Evolutionary conservation across 2,329 filamentous ascomycete species (phyloP).

Genomic region (Phyllosticta citrichinensis): DNA sequence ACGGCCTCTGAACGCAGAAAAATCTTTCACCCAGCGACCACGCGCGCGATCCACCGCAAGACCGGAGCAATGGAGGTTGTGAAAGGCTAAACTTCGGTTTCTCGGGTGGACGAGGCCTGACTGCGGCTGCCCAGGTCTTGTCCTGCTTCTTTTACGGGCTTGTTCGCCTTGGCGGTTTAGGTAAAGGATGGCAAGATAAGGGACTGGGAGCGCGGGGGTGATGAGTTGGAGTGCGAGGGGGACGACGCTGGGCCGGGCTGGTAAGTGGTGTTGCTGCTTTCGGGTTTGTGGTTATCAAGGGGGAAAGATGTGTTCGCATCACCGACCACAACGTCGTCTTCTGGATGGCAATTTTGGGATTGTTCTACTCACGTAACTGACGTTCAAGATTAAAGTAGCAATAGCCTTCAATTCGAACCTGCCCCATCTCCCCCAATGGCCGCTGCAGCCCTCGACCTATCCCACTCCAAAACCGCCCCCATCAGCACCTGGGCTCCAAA

Average conservation of each 20-base stretch:
- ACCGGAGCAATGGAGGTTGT: background rate
- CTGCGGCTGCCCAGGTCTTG: background rate
- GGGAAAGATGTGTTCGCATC: background rate
- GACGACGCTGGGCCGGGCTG: no score
- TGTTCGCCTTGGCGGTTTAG: background rate
- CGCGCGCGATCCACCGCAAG: no score
- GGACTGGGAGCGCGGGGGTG: no score
- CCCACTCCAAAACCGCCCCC: conserved; percentile 17
- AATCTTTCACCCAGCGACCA: no score
- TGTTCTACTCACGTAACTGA: background rate
- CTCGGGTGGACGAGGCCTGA: background rate
- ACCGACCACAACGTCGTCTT: background rate
- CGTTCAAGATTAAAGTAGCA: background rate
- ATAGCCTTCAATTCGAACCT: background rate
- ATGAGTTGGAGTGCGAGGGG: no score
- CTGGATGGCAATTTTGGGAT: background rate
- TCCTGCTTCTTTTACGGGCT: background rate
- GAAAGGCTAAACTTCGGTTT: background rate
- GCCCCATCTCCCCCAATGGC: background rate
- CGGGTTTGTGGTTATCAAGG: no score
- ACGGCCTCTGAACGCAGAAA: background rate
- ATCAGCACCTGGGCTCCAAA: conserved; percentile 32
- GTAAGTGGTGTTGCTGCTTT: no score
- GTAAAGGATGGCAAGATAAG: background rate
- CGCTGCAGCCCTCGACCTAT: background rate